Conservation (phyloP, 2,329 filamentous ascomycete species). For the Alternaria consortialis region DNA sequence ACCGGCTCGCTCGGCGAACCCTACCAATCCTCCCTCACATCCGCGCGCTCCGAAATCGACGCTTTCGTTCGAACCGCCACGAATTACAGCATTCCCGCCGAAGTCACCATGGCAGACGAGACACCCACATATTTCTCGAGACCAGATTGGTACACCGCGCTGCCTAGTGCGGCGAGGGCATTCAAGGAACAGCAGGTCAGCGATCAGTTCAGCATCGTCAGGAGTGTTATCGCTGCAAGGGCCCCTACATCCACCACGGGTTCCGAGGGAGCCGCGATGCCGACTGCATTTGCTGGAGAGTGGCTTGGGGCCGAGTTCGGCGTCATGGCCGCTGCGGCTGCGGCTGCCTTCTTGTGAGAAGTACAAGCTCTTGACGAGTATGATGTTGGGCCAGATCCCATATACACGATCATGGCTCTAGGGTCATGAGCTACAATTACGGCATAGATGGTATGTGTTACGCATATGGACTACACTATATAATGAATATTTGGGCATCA, state of each 20-base stretch:
- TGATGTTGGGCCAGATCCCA: not conserved
- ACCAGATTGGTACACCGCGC: constrained; percentile 42
- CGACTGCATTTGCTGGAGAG: constrained; percentile 29
- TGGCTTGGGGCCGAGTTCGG: constrained; percentile 36
- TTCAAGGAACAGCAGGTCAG: constrained; percentile 46
- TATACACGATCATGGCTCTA: not conserved
- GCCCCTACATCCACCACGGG: constrained; percentile 22
- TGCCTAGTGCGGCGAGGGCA: constrained; percentile 35
- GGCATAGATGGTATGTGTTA: not conserved
- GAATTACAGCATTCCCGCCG: constrained; percentile 39
- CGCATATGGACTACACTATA: not conserved
- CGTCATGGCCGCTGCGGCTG: constrained; percentile 40
- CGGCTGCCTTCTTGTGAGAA: constrained; percentile 38
- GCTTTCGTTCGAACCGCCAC: constrained; percentile 33
- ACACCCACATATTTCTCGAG: constrained; percentile 34
- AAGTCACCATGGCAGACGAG: constrained; percentile 32
- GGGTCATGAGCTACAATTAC: not conserved
- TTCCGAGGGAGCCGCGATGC: constrained; percentile 29
- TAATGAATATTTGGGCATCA: not conserved
- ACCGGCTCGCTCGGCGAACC: constrained; percentile 30
- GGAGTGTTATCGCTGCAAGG: constrained; percentile 29
- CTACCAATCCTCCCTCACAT: constrained; percentile 39
- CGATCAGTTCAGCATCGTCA: constrained; percentile 43
- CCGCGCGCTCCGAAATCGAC: constrained; percentile 38
- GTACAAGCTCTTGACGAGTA: not conserved